Percentiles rank a stretch among this genome's conserved stretches.
Conservation (phyloP, 768 basidiomycete genomes). For the Filobasidium wieringae region DNA sequence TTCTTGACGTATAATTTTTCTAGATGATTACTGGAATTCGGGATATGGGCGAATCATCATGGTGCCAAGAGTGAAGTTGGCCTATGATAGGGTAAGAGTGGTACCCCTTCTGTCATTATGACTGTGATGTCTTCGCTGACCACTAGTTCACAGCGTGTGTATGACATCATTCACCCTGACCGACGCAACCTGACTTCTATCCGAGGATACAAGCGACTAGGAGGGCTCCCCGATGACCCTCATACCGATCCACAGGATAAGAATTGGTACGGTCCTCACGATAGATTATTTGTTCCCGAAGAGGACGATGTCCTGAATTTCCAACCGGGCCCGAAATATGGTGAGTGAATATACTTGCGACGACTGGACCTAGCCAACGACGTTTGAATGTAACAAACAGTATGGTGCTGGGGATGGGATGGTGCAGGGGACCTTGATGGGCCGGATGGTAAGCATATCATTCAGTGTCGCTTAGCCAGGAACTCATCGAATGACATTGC, state of each 20-base stretch:
- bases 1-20: neutral
- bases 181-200: conserved; percentile 91
- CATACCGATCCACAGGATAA: conserved; percentile 93
- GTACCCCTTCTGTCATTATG: neutral
- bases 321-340: conserved; percentile 67
- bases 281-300: conserved; percentile 79
- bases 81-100: conserved; percentile 67
- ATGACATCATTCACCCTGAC: conserved; percentile 81
- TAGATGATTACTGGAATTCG: conserved; percentile 85
- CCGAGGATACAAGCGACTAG: conserved; percentile 81
- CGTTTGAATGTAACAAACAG: conserved; percentile 41
- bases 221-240: conserved; percentile 92
- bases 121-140: neutral
- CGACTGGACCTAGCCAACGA: neutral
- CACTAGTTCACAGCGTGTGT: conserved; percentile 58
- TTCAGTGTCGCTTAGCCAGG: neutral
- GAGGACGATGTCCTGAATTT: conserved; percentile 70
- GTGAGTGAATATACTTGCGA: too few relatives aligned
- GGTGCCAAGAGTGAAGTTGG: conserved; percentile 92
- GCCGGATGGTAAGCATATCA: conserved; percentile 48
- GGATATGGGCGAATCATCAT: conserved; percentile 96
- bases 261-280: conserved; percentile 96
- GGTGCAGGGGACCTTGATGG: conserved; percentile 96
- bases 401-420: conserved; percentile 99
- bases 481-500: too few relatives aligned